Evolutionary conservation across 306 rosid genomes (phyloP).

Genomic region (Hippophae gyantsensis): DNA sequence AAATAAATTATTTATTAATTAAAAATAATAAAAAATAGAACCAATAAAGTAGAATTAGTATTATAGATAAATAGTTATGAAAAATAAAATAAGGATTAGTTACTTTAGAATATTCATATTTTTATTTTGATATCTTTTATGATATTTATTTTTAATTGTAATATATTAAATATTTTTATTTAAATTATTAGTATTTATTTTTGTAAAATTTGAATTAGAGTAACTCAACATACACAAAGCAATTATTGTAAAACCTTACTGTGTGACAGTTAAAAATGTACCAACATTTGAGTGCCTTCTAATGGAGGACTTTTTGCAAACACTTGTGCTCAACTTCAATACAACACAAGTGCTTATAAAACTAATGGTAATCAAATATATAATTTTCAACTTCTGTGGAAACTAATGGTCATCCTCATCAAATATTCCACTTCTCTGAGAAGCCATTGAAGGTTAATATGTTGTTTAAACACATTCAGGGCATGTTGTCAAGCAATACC

Average conservation of each 20-base stretch:
- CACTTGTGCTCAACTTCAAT: not conserved
- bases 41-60: too few relatives aligned
- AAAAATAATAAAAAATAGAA: too few relatives aligned
- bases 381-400: not conserved
- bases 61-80: too few relatives aligned
- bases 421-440: not conserved
- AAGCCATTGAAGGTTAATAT: not conserved
- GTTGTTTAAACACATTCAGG: conserved; percentile 1
- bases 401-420: not conserved
- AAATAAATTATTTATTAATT: too few relatives aligned
- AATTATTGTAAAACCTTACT: not conserved
- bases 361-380: not conserved
- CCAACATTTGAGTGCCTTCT: conserved; percentile 1
- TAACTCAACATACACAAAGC: not conserved
- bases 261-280: conserved; percentile 4
- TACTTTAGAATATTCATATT: too few relatives aligned
- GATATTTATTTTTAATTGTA: too few relatives aligned
- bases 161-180: too few relatives aligned
- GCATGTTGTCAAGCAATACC: not conserved
- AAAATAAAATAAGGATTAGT: too few relatives aligned
- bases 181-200: too few relatives aligned
- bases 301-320: conserved; percentile 9
- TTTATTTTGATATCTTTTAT: too few relatives aligned
- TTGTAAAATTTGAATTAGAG: too few relatives aligned
- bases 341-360: not conserved